These are phyloP conservation scores for Colletotrichum sp. DNA, from an alignment of 2,329 filamentous ascomycete species.

Conservation along the genomic window DNA sequence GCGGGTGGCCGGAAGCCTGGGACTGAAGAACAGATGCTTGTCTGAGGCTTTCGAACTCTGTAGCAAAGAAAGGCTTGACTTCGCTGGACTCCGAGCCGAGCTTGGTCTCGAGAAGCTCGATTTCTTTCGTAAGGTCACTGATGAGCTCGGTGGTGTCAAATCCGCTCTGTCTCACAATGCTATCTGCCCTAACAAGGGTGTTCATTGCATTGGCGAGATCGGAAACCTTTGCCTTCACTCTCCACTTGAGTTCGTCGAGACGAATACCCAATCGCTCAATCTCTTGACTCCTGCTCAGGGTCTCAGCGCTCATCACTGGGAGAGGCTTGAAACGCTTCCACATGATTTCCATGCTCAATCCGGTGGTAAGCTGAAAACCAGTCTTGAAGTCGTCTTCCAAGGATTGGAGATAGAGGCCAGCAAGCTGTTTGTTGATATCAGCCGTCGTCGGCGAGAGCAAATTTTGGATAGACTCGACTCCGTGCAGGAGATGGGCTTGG, in stretches of 20 bases:
- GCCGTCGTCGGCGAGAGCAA: slow-evolving; percentile 30
- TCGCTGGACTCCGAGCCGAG: slow-evolving; percentile 46
- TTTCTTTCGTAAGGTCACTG: slow-evolving; percentile 53
- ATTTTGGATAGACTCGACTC: slow-evolving; percentile 46
- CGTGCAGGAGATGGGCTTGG: slow-evolving; percentile 65
- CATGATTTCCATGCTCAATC: slow-evolving; percentile 78
- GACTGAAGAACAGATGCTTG: slow-evolving; percentile 53
- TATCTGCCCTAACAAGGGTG: slow-evolving; percentile 61
- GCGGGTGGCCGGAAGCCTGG: slow-evolving; percentile 10
- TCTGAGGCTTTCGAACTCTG: slow-evolving; percentile 62
- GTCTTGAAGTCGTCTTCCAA: slow-evolving; percentile 66
- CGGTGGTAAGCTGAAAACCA: slow-evolving; percentile 75
- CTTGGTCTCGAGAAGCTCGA: slow-evolving; percentile 54
- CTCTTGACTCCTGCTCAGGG: slow-evolving; percentile 51
- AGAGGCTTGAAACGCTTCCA: slow-evolving; percentile 76
- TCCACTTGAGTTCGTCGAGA: slow-evolving; percentile 68
- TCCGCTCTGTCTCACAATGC: slow-evolving; percentile 53
- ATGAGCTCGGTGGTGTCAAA: slow-evolving; percentile 52
- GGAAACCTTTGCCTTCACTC: slow-evolving; percentile 52
- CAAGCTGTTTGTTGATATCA: slow-evolving; percentile 39
- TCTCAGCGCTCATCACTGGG: slow-evolving; percentile 51
- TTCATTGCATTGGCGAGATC: slow-evolving; percentile 59
- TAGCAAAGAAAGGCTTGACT: slow-evolving; percentile 54
- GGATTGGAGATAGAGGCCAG: slow-evolving; percentile 41
- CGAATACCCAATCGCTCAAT: slow-evolving; percentile 62